phyloP scores from a whole-genome alignment of 441 rosid genomes.

The Erodium texanum region DNA sequence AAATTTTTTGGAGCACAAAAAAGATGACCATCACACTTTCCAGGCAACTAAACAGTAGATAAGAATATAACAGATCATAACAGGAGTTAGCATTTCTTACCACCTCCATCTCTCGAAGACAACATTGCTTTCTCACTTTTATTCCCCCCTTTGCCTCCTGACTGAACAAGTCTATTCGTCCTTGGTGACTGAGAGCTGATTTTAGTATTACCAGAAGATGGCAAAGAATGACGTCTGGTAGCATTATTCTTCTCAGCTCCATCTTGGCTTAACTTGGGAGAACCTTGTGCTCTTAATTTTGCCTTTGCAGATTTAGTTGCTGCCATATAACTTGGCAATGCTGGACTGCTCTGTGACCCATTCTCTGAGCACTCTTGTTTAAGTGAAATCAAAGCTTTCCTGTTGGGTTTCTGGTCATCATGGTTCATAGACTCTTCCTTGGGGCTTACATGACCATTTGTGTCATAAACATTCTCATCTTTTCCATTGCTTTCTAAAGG shows the following conservation, averaged over 20 bases:
- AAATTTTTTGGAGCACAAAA: neutral
- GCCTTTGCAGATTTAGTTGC: constrained; percentile 95
- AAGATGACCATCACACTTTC: neutral
- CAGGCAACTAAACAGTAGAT: neutral
- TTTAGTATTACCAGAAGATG: constrained; percentile 56
- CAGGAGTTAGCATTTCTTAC: constrained; percentile 30
- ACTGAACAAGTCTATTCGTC: constrained; percentile 44
- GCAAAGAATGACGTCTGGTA: constrained; percentile 68
- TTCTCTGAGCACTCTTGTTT: constrained; percentile 63
- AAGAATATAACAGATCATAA: neutral
- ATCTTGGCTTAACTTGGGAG: constrained; percentile 61
- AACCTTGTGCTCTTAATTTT: constrained; percentile 74
- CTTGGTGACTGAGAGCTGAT: constrained; percentile 74
- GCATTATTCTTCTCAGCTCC: constrained; percentile 45
- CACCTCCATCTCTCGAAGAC: constrained; percentile 55
- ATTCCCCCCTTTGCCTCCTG: constrained; percentile 48
- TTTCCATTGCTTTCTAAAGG: constrained; percentile 29
- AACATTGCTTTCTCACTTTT: constrained; percentile 48
- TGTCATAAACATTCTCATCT: constrained; percentile 36
- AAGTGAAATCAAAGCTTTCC: constrained; percentile 34
- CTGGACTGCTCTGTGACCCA: constrained; percentile 53
- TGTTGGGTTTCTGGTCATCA: constrained; percentile 45
- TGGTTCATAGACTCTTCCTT: constrained; percentile 40
- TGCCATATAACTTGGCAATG: constrained; percentile 89
- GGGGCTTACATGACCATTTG: constrained; percentile 32